Evolutionary conservation across 2,329 filamentous ascomycete genomes (phyloP), one percentile per base, ranked within the genome.

Genomic region (Aspergillus clavatus): DNA sequence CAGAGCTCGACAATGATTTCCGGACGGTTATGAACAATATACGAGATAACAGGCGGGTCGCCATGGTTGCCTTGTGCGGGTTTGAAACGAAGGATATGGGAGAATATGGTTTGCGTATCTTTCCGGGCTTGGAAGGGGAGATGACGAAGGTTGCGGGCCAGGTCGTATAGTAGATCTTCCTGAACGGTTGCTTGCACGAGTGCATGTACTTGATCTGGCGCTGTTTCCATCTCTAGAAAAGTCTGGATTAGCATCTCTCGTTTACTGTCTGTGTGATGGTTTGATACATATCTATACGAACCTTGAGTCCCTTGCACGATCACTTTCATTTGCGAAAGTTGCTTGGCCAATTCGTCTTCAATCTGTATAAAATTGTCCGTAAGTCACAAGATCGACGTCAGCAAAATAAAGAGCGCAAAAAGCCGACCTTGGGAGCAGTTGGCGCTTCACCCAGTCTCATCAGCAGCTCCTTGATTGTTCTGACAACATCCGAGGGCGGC

Each of bases 71-170:
- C 80, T 33, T 71, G 70, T 8, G 81, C 75, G 5, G 86, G 86
- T 53, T 87, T 87, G 75, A 93, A 96, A 54, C 90, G 87, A 65
- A 96, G 89, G 56, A 94, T 86, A 67, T 91, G 93, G 31, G 89
- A 95, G 72, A 97, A 93, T 65, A 96, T 93, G 52, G 93, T 87
- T 66, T 96, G 91, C 10, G 88, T 87, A 63, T 96, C 91, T 74
- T 96, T 97, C 61, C 91, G 84, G 28, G 90, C 88, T 73, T 98
- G 93, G 73, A 98, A 98, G 0, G 91, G 89, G 4, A 98, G 79
- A 41, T 84, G 81, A 69, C 88, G 83, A 37, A 98, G 85, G 62
- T 86, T 86, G 49, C 84, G 78, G 16, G 91, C 89, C 46, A 98
- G 83, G 41, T 87, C 77, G 58, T 87, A 87, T 35, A 98, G 82